Conservation (phyloP, 805 yeast species). For the Starmerella tilneyi region DNA sequence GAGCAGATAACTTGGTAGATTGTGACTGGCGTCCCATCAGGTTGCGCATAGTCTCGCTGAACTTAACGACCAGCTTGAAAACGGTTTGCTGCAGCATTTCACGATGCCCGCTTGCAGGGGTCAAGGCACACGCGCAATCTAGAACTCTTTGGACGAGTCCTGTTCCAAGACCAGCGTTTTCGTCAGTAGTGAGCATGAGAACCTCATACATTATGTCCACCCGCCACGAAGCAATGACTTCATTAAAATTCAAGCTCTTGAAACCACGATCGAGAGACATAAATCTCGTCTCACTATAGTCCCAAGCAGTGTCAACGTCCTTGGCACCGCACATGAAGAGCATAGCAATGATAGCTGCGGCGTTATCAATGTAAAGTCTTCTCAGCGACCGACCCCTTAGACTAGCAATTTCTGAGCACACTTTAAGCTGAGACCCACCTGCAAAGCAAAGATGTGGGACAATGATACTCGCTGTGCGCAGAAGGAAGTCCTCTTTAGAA, state of each 20-base stretch:
- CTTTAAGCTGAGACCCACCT: conserved; percentile 47
- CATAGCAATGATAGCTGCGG: conserved; percentile 19
- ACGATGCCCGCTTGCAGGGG: not conserved
- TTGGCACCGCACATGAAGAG: conserved; percentile 32
- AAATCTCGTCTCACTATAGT: conserved; percentile 15
- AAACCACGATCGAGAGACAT: conserved; percentile 13
- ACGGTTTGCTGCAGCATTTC: conserved; percentile 19
- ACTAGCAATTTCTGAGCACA: conserved; percentile 51
- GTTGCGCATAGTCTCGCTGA: conserved; percentile 70
- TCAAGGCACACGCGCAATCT: conserved; percentile 9
- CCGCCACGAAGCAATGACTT: conserved; percentile 15
- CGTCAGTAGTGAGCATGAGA: conserved; percentile 15
- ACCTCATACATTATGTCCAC: conserved; percentile 20
- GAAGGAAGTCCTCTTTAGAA: conserved; percentile 49
- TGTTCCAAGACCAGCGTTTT: conserved; percentile 12
- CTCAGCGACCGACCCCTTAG: conserved; percentile 39
- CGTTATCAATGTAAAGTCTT: conserved; percentile 40
- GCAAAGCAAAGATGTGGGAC: conserved; percentile 61
- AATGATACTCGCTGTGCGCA: conserved; percentile 59
- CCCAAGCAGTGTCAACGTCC: conserved; percentile 14
- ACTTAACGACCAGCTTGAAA: conserved; percentile 41
- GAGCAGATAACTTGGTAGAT: conserved; percentile 44
- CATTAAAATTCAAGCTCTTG: conserved; percentile 8
- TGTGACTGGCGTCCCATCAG: conserved; percentile 61
- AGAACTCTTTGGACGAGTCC: conserved; percentile 13